A percentile compares a stretch with the other conserved stretches of the same genome.
phyloP scores from a whole-genome alignment of 176 grass and related monocot genomes.

The Neostapfia colusana region DNA sequence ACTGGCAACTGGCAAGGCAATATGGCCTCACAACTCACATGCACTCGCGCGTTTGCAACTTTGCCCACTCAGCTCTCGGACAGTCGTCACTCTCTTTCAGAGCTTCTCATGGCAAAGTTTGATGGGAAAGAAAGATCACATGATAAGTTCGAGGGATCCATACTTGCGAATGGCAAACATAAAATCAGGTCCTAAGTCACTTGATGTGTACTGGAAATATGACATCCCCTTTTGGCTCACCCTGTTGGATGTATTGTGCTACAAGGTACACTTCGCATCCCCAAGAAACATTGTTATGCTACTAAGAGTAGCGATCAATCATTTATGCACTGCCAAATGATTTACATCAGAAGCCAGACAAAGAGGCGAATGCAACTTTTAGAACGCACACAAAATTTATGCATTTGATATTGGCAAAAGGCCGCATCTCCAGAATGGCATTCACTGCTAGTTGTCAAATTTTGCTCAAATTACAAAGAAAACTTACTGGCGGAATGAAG shows the following conservation, averaged over 20 bases:
- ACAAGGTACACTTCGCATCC: not conserved
- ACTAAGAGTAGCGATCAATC: not conserved
- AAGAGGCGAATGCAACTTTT: not conserved
- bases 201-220: not conserved
- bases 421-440: constrained; percentile 1
- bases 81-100: not conserved
- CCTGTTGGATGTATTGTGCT: not conserved
- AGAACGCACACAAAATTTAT: not conserved
- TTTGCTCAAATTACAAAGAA: constrained; percentile 43
- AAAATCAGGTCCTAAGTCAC: constrained; percentile 13
- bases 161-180: constrained; percentile 20
- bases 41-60: not conserved
- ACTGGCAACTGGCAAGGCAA: not conserved
- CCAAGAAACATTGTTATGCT: not conserved
- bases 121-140: constrained; percentile 5
- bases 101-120: constrained; percentile 8
- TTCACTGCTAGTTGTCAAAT: constrained; percentile 32
- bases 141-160: constrained; percentile 1
- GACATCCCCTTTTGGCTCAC: not conserved
- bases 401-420: constrained; percentile 13
- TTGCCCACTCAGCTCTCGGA: constrained; percentile 26
- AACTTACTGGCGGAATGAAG: not conserved
- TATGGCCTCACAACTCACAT: constrained; percentile 31
- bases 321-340: not conserved
- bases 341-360: not conserved